Evolutionary conservation across 352 stramenopile species (phyloP).

Genomic region (Bremia lactucae): DNA sequence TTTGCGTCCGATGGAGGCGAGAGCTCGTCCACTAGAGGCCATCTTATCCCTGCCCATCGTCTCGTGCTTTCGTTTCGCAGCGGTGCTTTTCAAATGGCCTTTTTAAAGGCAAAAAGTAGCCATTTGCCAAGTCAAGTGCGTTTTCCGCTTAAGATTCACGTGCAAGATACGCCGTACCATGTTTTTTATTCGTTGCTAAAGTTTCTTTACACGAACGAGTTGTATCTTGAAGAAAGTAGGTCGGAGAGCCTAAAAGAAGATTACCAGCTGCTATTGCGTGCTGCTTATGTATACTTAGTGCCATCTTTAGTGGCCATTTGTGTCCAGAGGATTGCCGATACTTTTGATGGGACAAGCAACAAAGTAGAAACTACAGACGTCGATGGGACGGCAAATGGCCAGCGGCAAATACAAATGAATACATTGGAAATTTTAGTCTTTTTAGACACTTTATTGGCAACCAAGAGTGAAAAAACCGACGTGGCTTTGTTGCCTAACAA

Average conservation of each 20-base stretch:
- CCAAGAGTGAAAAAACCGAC: conserved; percentile 23
- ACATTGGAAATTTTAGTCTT: conserved; percentile 46
- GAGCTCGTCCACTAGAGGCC: conserved; percentile 10
- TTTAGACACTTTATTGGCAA: conserved; percentile 40
- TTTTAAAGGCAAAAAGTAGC: conserved; percentile 58
- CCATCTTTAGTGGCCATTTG: conserved; percentile 58
- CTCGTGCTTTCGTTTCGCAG: conserved; percentile 65
- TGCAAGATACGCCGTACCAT: conserved; percentile 67
- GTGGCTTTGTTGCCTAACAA: conserved; percentile 16
- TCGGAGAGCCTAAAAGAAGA: conserved; percentile 28
- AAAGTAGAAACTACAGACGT: neutral
- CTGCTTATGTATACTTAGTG: conserved; percentile 62
- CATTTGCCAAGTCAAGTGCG: conserved; percentile 53
- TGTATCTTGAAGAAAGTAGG: conserved; percentile 6
- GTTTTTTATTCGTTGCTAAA: conserved; percentile 59
- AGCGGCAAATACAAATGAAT: conserved; percentile 16
- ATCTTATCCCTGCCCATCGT: conserved; percentile 65
- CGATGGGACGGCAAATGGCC: neutral
- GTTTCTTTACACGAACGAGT: conserved; percentile 75
- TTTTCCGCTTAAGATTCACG: conserved; percentile 73
- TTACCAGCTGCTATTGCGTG: conserved; percentile 56
- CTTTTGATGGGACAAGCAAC: conserved; percentile 18
- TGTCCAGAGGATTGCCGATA: conserved; percentile 28
- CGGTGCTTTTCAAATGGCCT: conserved; percentile 52
- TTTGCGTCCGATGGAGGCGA: neutral